Percentiles rank a stretch among this genome's conserved stretches.
These are phyloP conservation scores for Phytophthora pisi DNA, from an alignment of 352 stramenopile species.

Conservation along the genomic window DNA sequence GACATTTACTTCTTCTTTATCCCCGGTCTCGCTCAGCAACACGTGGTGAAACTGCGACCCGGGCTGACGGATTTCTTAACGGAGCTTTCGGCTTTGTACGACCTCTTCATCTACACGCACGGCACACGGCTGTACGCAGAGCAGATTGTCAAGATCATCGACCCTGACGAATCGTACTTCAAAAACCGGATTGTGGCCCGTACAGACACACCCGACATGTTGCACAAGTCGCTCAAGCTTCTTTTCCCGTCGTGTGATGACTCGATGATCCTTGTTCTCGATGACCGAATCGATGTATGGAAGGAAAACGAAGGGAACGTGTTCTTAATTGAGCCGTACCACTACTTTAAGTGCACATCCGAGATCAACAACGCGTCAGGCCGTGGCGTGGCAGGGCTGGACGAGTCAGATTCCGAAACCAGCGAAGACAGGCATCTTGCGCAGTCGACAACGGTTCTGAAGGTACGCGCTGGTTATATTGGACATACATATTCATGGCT, in stretches of 20 bases:
- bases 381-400: constrained; percentile 46
- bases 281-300: constrained; percentile 88
- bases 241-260: constrained; percentile 87
- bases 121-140: constrained; percentile 94
- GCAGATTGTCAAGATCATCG: constrained; percentile 93
- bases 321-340: constrained; percentile 86
- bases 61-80: constrained; percentile 90
- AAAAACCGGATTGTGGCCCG: constrained; percentile 88
- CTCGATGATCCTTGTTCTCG: constrained; percentile 88
- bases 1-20: constrained; percentile 84
- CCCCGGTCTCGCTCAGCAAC: constrained; percentile 72
- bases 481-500: not conserved
- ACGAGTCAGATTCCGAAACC: constrained; percentile 35
- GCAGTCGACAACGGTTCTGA: constrained; percentile 65
- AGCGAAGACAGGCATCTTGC: constrained; percentile 55
- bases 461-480: constrained; percentile 27
- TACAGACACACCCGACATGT: constrained; percentile 87
- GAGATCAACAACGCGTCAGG: constrained; percentile 88
- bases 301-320: constrained; percentile 90
- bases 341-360: constrained; percentile 80
- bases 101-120: constrained; percentile 96
- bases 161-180: constrained; percentile 81
- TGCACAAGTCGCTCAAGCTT: constrained; percentile 88
- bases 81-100: constrained; percentile 83
- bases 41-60: constrained; percentile 95